Base-by-base conservation (phyloP, 1,284 basidiomycete genomes). In the Ganoderma multipileum region DNA sequence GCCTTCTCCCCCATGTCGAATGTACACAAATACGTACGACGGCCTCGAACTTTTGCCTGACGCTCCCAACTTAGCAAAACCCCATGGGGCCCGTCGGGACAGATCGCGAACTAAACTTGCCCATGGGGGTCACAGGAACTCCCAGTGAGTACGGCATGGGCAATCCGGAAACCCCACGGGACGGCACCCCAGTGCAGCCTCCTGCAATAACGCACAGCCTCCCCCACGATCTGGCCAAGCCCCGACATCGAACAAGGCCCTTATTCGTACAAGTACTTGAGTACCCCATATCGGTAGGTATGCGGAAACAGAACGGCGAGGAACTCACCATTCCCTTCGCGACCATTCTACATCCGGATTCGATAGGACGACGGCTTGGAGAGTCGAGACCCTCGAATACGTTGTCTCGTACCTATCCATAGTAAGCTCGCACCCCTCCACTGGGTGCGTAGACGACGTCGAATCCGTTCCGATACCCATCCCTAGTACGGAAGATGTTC, bases 121-220 rank as follows among this genome's bases (percentile, higher is more conserved):
- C 30, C 28, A 33, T 47, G 64, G 58, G 47, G 64, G 52, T 66
- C 65, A 61, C 65, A 66, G 44, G 65, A 33, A 60, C 59, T 38
- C 50, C 52, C 58, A 50, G 50, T n/a, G 59, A 36, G 59, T 47
- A n/a, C 38, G 28, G 18, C 14, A 16, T 44, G 47, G 38, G 14
- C 26, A 12, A 26, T 28, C 39, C 52, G 52, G 52, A 55, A 52
- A 52, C 30, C 52, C 28, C 52, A 55, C 52, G 30, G 52, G 52
- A 55, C 52, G 23, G 23, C 11, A 3, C 47, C 47, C 47, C 47
- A n/a, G n/a, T 52, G 44, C 44, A n/a, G n/a, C 47, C 47, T 52
- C 47, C 47, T 52, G 23, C 23, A 52, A 52, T 26, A 26, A 28
- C 23, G 52, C 52, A 55, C 52, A 55, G 52, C 52, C 52, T 55